Evolutionary conservation across 139 green algal genomes (phyloP).

Genomic region (Chlamydomonas sp.): DNA sequence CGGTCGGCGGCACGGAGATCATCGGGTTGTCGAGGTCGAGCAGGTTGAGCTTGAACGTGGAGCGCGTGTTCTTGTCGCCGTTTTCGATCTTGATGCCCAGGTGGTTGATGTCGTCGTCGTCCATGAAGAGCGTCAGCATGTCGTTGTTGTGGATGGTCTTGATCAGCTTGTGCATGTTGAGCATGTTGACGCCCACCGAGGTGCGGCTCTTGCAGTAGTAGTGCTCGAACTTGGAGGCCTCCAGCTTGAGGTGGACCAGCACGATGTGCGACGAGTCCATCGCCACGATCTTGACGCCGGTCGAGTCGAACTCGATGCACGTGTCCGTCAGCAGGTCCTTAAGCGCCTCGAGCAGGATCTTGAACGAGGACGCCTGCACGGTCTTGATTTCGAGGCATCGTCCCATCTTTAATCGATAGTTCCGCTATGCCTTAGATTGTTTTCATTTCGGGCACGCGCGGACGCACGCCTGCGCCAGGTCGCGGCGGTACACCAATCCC

Average conservation of each 20-base stretch:
- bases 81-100: constrained; percentile 21
- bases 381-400: constrained; percentile 16
- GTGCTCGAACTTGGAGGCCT: constrained; percentile 21
- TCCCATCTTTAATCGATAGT: too few species aligned
- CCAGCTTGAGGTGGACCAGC: constrained; percentile 21
- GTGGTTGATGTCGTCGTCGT: constrained; percentile 15
- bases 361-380: constrained; percentile 13
- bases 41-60: constrained; percentile 17
- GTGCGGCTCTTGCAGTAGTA: constrained; percentile 7
- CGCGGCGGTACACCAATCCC: too few species aligned
- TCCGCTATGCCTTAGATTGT: too few species aligned
- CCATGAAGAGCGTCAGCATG: constrained; percentile 20
- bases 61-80: constrained; percentile 13
- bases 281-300: constrained; percentile 17
- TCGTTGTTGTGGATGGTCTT: constrained; percentile 21
- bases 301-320: constrained; percentile 13
- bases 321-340: constrained; percentile 29
- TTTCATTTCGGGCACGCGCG: too few species aligned
- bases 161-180: constrained; percentile 28
- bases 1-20: constrained; percentile 5
- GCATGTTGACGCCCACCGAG: constrained; percentile 24
- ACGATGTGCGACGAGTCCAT: constrained; percentile 14
- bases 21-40: constrained; percentile 16
- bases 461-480: too few species aligned
- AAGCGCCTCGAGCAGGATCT: constrained; percentile 19